Evolutionary conservation across 352 stramenopile species (phyloP).

Genomic region (Globisporangium recalcitrans): DNA sequence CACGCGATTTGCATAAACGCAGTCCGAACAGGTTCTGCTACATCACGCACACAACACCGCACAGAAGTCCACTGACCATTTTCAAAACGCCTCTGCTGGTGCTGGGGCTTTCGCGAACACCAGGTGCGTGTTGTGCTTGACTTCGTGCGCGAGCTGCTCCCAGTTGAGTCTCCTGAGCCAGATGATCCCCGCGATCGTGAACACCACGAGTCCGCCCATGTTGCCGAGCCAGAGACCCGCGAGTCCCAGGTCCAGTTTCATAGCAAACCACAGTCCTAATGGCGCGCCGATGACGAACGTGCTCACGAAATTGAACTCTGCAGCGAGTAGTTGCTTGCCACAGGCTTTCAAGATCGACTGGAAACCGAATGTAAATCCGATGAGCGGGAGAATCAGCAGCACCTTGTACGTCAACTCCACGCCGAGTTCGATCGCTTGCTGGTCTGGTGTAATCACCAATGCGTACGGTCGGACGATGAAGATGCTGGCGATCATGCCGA

Average conservation of each 20-base stretch:
- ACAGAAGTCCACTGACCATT: too few relatives aligned
- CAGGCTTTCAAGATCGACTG: neutral
- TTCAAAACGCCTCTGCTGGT: neutral
- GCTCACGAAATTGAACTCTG: neutral
- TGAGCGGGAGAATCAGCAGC: neutral
- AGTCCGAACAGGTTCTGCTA: too few relatives aligned
- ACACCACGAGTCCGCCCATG: constrained; percentile 39
- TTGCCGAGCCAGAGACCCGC: constrained; percentile 52
- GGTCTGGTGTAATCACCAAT: neutral
- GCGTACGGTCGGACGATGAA: neutral
- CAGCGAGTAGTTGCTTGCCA: neutral
- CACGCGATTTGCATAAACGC: too few relatives aligned
- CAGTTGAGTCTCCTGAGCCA: constrained; percentile 18
- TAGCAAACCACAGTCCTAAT: neutral
- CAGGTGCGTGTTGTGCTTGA: constrained; percentile 21
- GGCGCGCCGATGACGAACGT: neutral
- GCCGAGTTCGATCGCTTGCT: neutral
- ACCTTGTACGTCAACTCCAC: neutral
- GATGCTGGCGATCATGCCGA: neutral
- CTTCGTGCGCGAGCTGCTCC: constrained; percentile 11
- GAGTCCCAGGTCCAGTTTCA: neutral
- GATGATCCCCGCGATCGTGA: constrained; percentile 23
- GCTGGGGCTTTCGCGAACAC: neutral
- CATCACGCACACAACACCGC: too few relatives aligned
- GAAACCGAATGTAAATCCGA: neutral